Conservation (phyloP, 2,329 filamentous ascomycete species). For the Trichoderma aggressivum region DNA sequence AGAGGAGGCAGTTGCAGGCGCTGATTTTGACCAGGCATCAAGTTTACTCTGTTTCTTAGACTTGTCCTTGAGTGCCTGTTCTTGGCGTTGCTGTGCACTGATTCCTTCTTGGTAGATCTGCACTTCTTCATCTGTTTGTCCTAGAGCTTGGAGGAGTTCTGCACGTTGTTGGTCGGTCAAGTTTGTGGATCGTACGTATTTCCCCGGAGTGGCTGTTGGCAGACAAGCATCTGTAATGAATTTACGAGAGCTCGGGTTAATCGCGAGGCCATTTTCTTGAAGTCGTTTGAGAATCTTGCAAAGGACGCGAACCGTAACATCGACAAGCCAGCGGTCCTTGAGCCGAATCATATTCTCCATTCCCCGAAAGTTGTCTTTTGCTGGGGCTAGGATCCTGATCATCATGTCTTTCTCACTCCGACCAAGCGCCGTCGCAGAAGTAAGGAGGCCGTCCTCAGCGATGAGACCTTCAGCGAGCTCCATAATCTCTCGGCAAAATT, state of each 20-base stretch:
- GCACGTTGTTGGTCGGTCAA: slow-evolving; percentile 79
- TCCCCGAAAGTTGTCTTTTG: slow-evolving; percentile 53
- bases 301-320: slow-evolving; percentile 76
- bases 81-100: slow-evolving; percentile 26
- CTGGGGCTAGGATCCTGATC: slow-evolving; percentile 38
- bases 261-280: slow-evolving; percentile 70
- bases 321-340: slow-evolving; percentile 80
- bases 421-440: slow-evolving; percentile 53
- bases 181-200: slow-evolving; percentile 68
- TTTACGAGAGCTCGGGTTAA: slow-evolving; percentile 57
- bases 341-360: slow-evolving; percentile 88
- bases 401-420: slow-evolving; percentile 39
- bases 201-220: slow-evolving; percentile 49
- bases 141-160: slow-evolving; percentile 65
- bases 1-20: slow-evolving; percentile 25
- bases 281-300: slow-evolving; percentile 80
- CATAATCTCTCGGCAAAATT: slow-evolving; percentile 94
- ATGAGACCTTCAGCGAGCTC: slow-evolving; percentile 86
- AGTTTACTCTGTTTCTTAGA: slow-evolving; percentile 57
- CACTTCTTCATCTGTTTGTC: slow-evolving; percentile 55
- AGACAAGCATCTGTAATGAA: slow-evolving; percentile 67
- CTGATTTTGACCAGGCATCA: slow-evolving; percentile 60
- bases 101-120: slow-evolving; percentile 44
- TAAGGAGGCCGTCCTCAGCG: slow-evolving; percentile 78
- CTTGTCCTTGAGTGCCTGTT: slow-evolving; percentile 31